These are phyloP conservation scores for Aspergillus bridgeri DNA, from an alignment of 495 filamentous ascomycete species.

Conservation along the genomic window DNA sequence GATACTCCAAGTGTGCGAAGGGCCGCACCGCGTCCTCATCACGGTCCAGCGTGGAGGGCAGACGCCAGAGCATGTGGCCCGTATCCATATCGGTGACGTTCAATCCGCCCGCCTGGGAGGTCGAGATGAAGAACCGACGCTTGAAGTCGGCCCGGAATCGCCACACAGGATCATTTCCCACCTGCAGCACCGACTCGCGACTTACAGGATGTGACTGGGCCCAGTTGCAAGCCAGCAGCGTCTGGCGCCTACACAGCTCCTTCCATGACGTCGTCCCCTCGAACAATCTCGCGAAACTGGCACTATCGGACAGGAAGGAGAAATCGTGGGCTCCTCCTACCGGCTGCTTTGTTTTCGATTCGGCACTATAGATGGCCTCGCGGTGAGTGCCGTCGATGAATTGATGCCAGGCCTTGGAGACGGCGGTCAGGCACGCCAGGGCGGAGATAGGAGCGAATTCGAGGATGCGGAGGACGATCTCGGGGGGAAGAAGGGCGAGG, in stretches of 20 bases:
- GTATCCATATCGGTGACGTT: slow-evolving; percentile 42
- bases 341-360: slow-evolving; percentile 25
- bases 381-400: slow-evolving; percentile 43
- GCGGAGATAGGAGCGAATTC: slow-evolving; percentile 33
- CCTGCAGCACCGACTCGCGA: slow-evolving; percentile 34
- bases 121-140: slow-evolving; percentile 38
- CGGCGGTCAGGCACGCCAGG: slow-evolving; percentile 30
- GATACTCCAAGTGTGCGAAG: slow-evolving; percentile 40
- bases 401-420: slow-evolving; percentile 37
- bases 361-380: slow-evolving; percentile 37
- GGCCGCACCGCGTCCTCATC: slow-evolving; percentile 30
- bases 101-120: slow-evolving; percentile 36
- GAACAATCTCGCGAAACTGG: slow-evolving; percentile 24
- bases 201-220: slow-evolving; percentile 21
- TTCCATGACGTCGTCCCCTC: slow-evolving; percentile 33
- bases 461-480: slow-evolving; percentile 36
- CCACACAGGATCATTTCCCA: slow-evolving; percentile 40
- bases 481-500: slow-evolving; percentile 31
- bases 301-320: slow-evolving; percentile 17
- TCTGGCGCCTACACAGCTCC: slow-evolving; percentile 37
- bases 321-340: slow-evolving; percentile 20
- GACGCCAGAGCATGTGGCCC: slow-evolving; percentile 32
- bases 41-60: slow-evolving; percentile 31
- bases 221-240: slow-evolving; percentile 36
- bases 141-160: slow-evolving; percentile 40